Evolutionary conservation across 345 rosid genomes (phyloP), one percentile per base, ranked within the genome.

Genomic region (Eucalyptus shirleyi): DNA sequence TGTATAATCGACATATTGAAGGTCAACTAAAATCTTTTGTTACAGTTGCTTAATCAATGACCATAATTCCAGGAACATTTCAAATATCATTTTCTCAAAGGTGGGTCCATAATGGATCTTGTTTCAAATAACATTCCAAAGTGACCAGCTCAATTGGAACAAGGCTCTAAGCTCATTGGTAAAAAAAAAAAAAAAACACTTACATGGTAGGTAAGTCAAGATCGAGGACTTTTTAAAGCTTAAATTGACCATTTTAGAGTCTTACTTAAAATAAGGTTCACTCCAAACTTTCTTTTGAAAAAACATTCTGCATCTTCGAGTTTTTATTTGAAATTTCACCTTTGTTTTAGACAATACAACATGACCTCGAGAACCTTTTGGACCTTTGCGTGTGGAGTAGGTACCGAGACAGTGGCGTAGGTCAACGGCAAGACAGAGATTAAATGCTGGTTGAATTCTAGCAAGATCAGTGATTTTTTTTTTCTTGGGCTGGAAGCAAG

Each of bases 401-500:
- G 40, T 32, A 32, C 2, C 3, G 24, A 17, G 77, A 65, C 21
- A 15, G 6, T 2, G 5, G 17, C 21, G 10, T 17, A 3, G 19
- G 77, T n/a, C 37, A 26, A n/a, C 4, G 19, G 18, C 6, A 0
- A 5, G 23, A 34, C 2, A 2, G 1, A 5, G 42, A 69, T 17
- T n/a, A 69, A 69, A 69, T 34, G 81, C 24, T 34, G 13, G 13
- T 34, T 32, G 44, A 69, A 69, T 67, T 34, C 80, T 67, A 67
- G 42, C 12, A 69, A 32, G 42, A 32, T 32, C 40, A 32, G 4
- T 28, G 34, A 30, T 34, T 32, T 51, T 1, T 51, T 51, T 50
- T 50, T 7, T 67, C 37, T 10, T 32, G 80, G 42, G 37, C 3
- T 16, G 14, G 24, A 19, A 32, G 80, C 80, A 67, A 67, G 80